Base-by-base conservation (phyloP, 768 basidiomycete genomes). In the Sistotremastrum suecicum region DNA sequence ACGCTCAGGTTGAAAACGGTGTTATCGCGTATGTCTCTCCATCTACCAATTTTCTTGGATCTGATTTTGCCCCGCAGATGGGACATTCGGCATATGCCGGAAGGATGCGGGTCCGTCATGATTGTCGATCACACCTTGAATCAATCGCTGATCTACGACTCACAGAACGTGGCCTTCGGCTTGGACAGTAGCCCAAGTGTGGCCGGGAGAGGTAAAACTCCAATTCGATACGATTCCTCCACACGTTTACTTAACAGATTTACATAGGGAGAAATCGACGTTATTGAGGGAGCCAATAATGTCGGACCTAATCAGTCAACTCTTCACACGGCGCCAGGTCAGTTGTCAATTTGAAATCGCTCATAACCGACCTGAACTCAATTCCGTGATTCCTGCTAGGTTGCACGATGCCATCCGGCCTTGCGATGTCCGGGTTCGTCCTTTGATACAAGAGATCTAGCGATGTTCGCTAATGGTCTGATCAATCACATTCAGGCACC, bases 1-100 rank as follows among this genome's bases (percentile, higher is more conserved):
- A 74, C 50, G 71, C 72, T 43, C 58, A 64, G 34, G 80, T 71
- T 49, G 66, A 62, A 4, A 75, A 67, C 28, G 67, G 70, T 34
- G 76, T 78, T 43, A 67, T 69, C 35, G 64, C 78, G 75, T 75
- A 56, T 46, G 68, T 61, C 20, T 20, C 20, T 20, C 20, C 20
- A 20, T 20, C 20, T 20, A 20, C 20, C 20, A 20, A 20, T 20
- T 20, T 20, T 20, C 20, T 37, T 60, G 48, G 45, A 34, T 10
- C 35, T 39, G 4, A 44, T 41, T 39, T 37, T 33, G 20, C 20
- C 20, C 20, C 20, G 6, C 47, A 44, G 0, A 20, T 20, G 20
- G 20, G 20, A 20, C 20, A 20, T 20, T 20, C 20, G 20, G 20
- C 20, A 20, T 20, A 20, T 20, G 20, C 20, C 20, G 20, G 20